Base-by-base conservation (phyloP, 208 protist species). In the Wallacemonas collosoma region DNA sequence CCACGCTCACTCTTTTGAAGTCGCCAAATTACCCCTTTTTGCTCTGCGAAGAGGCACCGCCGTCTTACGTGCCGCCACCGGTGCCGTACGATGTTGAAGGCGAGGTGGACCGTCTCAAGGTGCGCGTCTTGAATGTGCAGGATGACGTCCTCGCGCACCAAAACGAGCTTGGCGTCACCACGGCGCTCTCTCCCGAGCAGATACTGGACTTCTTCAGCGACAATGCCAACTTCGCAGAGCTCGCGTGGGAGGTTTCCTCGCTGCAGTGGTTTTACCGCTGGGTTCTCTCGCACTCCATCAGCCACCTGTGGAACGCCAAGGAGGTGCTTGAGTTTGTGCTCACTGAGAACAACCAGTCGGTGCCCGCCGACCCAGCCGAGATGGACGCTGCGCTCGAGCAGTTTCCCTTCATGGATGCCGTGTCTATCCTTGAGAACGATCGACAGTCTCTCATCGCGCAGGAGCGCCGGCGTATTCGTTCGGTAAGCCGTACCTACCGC, bases 191-290 rank as follows among this genome's bases (percentile, higher is more conserved):
- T 17, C 60, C 48, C 3, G 57, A 78, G 39, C 79, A 93, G 50
- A 60, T 80, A 56, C 35, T 91, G 51, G 73, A 86, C 61, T 86
- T 93, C 40, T 86, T 95, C 69, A 67, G 53, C 44, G 62, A 80
- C 9, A 77, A 81, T 79, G 35, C 57, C 1, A 71, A 61, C 40
- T 95, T 90, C 64, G 76, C 87, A 7, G 86, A 89, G 68, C 75
- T 95, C 11, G 82, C 88, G 44, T 85, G 82, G 79, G 79, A 84
- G 65, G 83, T 88, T n/a, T 91, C 84, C 12, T 85, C 90, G 44
- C 62, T 95, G 56, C 78, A 91, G 74, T 91, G 88, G 83, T 93
- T 94, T 68, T 84, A 90, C 73, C 91, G 91, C 45, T 95, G 91
- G 88, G 87, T 95, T 0, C 75, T 89, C 9, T 87, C 88, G 14